phyloP scores from a whole-genome alignment of 257 asterid genomes.

The Gentiana macrophylla region DNA sequence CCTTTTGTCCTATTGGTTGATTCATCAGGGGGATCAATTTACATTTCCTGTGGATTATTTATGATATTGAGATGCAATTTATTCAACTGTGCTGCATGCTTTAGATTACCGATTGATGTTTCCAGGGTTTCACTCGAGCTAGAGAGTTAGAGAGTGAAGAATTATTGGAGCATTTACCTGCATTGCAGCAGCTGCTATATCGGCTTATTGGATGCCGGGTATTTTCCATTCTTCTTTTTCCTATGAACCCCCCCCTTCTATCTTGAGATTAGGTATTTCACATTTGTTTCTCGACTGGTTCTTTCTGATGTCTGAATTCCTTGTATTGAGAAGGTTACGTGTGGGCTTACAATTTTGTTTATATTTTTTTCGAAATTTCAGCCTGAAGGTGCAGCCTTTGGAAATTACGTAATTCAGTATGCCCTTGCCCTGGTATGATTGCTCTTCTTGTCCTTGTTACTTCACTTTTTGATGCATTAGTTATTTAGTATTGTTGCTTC shows the following conservation, averaged over 20 bases:
- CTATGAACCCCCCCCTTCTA: no score
- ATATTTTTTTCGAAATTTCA: constrained; percentile 18
- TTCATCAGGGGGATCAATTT: no score
- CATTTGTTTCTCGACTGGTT: background rate
- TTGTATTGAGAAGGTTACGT: background rate
- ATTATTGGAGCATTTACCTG: constrained; percentile 83
- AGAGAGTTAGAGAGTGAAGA: constrained; percentile 83
- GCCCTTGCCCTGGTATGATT: constrained; percentile 82
- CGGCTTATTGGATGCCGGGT: constrained; percentile 98
- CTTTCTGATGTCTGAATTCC: constrained; percentile 4
- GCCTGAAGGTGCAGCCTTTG: constrained; percentile 97
- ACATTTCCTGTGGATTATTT: no score
- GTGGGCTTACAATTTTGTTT: constrained; percentile 6
- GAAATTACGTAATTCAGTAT: constrained; percentile 75
- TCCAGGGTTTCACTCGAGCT: constrained; percentile 82
- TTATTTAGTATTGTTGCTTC: no score
- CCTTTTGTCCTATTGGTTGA: no score
- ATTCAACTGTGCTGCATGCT: no score
- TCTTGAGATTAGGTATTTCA: background rate
- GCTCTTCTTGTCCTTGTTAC: background rate
- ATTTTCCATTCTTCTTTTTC: background rate
- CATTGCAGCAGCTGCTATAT: constrained; percentile 80
- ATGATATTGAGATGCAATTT: no score
- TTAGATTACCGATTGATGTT: background rate
- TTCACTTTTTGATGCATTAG: no score